Percentiles rank a stretch among this genome's conserved stretches.
phyloP scores from a whole-genome alignment of 148 eudicot species.

The Arctostaphylos glauca region DNA sequence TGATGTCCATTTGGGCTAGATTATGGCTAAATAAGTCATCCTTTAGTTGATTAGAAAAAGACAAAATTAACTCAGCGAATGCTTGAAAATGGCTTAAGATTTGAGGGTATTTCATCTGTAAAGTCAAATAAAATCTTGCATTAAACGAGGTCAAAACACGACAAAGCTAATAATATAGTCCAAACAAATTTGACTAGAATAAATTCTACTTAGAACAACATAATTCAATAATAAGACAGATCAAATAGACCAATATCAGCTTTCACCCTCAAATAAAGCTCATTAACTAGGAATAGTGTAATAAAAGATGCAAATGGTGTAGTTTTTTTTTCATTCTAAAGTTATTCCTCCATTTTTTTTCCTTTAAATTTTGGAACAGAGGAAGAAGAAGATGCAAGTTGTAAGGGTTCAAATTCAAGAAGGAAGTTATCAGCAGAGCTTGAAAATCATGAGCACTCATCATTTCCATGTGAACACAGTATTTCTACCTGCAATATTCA shows the following conservation, averaged over 20 bases:
- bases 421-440: conserved; percentile 37
- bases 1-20: too few relatives aligned
- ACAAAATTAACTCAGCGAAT: too few relatives aligned
- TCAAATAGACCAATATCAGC: not conserved
- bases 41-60: too few relatives aligned
- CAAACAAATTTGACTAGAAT: too few relatives aligned
- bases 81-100: too few relatives aligned
- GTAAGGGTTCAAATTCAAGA: conserved; percentile 30
- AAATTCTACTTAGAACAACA: too few relatives aligned
- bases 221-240: too few relatives aligned
- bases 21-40: too few relatives aligned
- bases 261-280: not conserved
- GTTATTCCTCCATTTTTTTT: not conserved
- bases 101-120: too few relatives aligned
- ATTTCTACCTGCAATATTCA: conserved; percentile 9
- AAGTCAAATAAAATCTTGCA: too few relatives aligned
- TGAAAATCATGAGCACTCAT: conserved; percentile 15
- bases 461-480: conserved; percentile 12
- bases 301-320: not conserved
- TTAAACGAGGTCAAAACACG: too few relatives aligned
- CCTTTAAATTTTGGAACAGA: conserved; percentile 29
- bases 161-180: too few relatives aligned
- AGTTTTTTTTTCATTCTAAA: not conserved
- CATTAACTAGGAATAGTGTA: not conserved
- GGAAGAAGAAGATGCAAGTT: conserved; percentile 45